A percentile compares a stretch with the other conserved stretches of the same genome.
These are phyloP conservation scores for Spathaspora hagerdaliae DNA, from an alignment of 805 yeast species.

Conservation along the genomic window DNA sequence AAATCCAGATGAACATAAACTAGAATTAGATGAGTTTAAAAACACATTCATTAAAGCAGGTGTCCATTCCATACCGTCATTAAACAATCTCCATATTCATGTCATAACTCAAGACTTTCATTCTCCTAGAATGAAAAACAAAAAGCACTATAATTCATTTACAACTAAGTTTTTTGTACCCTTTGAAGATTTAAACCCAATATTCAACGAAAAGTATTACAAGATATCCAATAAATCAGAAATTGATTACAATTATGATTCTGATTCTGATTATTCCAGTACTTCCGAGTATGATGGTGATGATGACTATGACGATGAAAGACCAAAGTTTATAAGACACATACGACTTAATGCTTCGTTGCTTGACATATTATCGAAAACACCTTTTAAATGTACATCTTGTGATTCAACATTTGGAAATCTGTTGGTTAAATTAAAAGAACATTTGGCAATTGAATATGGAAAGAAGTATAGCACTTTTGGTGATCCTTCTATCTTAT, in stretches of 20 bases:
- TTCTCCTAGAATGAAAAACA: constrained; percentile 52
- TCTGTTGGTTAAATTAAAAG: constrained; percentile 21
- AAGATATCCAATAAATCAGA: background rate
- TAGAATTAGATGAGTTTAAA: constrained; percentile 13
- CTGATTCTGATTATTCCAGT: constrained; percentile 1
- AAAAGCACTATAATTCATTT: constrained; percentile 69
- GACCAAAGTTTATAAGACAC: constrained; percentile 2
- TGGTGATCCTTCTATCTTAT: constrained; percentile 2
- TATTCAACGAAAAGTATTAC: constrained; percentile 6
- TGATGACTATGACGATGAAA: background rate
- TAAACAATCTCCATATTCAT: constrained; percentile 70
- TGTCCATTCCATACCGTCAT: constrained; percentile 67
- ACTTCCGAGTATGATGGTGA: background rate
- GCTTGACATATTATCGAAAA: constrained; percentile 12
- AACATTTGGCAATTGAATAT: constrained; percentile 25
- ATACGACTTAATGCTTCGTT: constrained; percentile 4
- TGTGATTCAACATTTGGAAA: constrained; percentile 23
- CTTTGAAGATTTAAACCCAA: constrained; percentile 40
- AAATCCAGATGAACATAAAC: constrained; percentile 4
- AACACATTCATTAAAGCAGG: constrained; percentile 47
- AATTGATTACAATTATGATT: constrained; percentile 3
- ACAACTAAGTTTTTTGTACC: constrained; percentile 60
- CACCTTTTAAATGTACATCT: constrained; percentile 23
- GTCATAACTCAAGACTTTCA: constrained; percentile 63
- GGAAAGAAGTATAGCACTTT: constrained; percentile 7